Evolutionary conservation across 441 rosid genomes (phyloP).

Genomic region (Croton laevigatus): DNA sequence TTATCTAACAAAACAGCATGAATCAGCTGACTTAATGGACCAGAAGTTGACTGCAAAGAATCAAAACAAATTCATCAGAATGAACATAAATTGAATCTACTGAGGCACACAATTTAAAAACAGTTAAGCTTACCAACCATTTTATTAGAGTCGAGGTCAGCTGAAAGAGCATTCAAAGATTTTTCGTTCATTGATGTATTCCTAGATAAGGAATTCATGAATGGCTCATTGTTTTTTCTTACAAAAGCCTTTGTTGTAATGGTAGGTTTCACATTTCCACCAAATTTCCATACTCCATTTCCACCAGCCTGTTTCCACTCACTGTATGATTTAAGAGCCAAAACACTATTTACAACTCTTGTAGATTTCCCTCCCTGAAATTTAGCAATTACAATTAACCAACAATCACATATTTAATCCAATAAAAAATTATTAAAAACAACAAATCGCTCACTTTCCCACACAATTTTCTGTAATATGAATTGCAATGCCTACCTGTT

Average conservation of each 20-base stretch:
- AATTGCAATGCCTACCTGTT: constrained; percentile 53
- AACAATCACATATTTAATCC: not conserved
- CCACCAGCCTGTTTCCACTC: constrained; percentile 95
- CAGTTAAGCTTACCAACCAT: constrained; percentile 54
- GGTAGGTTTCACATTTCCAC: constrained; percentile 68
- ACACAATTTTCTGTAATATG: not conserved
- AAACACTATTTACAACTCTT: constrained; percentile 78
- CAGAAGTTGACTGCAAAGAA: constrained; percentile 45
- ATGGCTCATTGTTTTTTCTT: constrained; percentile 83
- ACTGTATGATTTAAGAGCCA: constrained; percentile 78
- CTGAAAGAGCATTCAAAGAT: constrained; percentile 26
- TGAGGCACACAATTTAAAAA: constrained; percentile 4
- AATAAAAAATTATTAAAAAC: not conserved
- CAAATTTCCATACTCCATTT: constrained; percentile 87
- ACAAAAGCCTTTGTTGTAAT: constrained; percentile 59
- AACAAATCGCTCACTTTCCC: not conserved
- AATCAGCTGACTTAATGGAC: constrained; percentile 66
- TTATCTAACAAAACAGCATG: constrained; percentile 72
- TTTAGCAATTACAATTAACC: not conserved
- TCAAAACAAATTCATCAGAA: constrained; percentile 11
- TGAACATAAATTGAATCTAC: constrained; percentile 10
- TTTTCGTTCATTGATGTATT: constrained; percentile 57
- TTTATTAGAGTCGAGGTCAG: constrained; percentile 53
- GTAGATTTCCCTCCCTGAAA: constrained; percentile 90
- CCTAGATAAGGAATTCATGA: constrained; percentile 65